Conservation (phyloP, 345 rosid species). For the Mercurialis annua region DNA sequence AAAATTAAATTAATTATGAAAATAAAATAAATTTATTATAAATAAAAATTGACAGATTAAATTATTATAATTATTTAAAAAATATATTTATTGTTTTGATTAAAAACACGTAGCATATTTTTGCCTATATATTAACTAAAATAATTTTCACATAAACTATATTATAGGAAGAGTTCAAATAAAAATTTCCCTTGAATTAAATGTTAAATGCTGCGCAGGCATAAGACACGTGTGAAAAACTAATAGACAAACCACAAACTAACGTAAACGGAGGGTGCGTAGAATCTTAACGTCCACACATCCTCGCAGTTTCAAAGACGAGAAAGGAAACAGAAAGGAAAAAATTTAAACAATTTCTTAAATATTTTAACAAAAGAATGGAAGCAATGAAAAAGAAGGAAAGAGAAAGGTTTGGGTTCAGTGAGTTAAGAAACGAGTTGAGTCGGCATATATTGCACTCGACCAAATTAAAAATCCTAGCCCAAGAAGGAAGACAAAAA, state of each 20-base stretch:
- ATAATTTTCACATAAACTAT: too few species aligned
- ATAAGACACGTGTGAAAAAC: too few species aligned
- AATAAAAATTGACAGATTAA: too few species aligned
- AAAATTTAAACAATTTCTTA: constrained; percentile 10
- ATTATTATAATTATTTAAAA: too few species aligned
- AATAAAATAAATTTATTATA: too few species aligned
- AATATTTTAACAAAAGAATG: not conserved
- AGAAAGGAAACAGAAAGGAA: constrained; percentile 9
- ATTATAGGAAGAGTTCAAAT: not conserved
- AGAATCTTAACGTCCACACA: constrained; percentile 34
- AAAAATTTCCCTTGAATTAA: too few species aligned
- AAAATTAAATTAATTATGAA: too few species aligned
- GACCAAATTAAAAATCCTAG: constrained; percentile 7
- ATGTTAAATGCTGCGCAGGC: too few species aligned
- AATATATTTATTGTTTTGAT: too few species aligned
- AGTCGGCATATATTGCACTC: constrained; percentile 16
- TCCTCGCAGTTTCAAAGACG: constrained; percentile 34
- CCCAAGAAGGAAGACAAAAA: constrained; percentile 19
- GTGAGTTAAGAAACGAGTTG: constrained; percentile 26
- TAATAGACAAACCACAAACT: not conserved
- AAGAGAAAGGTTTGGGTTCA: not conserved
- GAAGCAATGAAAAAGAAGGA: not conserved
- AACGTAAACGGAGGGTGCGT: constrained; percentile 21
- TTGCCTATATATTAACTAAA: too few species aligned
- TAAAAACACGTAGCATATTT: too few species aligned